Conservation (phyloP, 2,329 filamentous ascomycete species). For the Fusarium keratoplasticum region DNA sequence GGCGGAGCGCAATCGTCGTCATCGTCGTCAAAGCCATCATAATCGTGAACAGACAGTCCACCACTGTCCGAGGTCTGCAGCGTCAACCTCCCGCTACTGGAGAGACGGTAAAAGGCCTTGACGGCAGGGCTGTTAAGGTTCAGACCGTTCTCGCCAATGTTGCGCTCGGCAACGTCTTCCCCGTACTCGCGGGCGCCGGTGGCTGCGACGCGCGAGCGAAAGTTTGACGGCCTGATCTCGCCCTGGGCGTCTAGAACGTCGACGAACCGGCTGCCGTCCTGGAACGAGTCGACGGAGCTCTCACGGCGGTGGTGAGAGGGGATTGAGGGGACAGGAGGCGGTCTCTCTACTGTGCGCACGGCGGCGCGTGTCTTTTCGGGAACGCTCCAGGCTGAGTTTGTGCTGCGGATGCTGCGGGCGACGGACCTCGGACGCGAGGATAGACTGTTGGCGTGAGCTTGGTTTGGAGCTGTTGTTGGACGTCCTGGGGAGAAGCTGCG, state of each 20-base stretch:
- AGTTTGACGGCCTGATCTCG: conserved; percentile 61
- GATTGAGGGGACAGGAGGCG: conserved; percentile 39
- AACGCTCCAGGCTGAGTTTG: conserved; percentile 30
- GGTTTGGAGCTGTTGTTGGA: conserved; percentile 40
- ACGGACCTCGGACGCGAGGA: conserved; percentile 28
- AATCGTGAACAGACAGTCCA: background rate
- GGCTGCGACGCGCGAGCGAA: conserved; percentile 61
- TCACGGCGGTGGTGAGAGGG: conserved; percentile 35
- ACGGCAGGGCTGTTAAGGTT: conserved; percentile 50
- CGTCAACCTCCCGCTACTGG: conserved; percentile 10
- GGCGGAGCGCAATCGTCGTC: conserved; percentile 29
- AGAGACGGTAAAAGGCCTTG: conserved; percentile 50
- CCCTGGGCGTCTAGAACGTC: conserved; percentile 71
- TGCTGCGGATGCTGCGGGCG: conserved; percentile 32
- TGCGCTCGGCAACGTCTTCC: conserved; percentile 75
- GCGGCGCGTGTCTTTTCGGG: conserved; percentile 22
- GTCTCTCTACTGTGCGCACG: conserved; percentile 13
- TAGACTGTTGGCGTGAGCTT: conserved; percentile 6
- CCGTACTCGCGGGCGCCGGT: conserved; percentile 66
- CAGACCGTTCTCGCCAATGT: conserved; percentile 56
- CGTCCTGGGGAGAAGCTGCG: conserved; percentile 18
- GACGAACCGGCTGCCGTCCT: conserved; percentile 47
- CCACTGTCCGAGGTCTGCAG: conserved; percentile 4
- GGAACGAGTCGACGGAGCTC: conserved; percentile 32
- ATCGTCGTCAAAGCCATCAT: background rate